Percentiles rank a stretch among this genome's conserved stretches.
These are phyloP conservation scores for Tetramitus jugosus DNA, from an alignment of 208 protist species.

Conservation along the genomic window DNA sequence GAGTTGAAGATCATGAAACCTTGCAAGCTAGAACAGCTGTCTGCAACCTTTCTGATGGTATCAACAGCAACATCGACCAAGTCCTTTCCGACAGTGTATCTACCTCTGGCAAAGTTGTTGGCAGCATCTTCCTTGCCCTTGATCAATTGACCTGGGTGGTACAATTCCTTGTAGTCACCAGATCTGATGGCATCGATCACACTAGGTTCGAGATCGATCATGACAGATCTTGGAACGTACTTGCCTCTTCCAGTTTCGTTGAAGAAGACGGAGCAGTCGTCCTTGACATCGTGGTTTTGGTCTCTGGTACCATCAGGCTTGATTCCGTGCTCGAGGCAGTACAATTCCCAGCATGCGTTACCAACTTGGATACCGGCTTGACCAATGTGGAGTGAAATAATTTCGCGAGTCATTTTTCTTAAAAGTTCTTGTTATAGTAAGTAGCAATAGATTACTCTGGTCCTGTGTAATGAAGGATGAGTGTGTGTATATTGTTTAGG, in stretches of 20 bases:
- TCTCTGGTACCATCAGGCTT: conserved; percentile 61
- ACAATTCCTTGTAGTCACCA: conserved; percentile 85
- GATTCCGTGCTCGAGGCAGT: conserved; percentile 78
- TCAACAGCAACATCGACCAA: conserved; percentile 86
- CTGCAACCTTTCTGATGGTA: conserved; percentile 89
- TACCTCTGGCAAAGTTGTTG: conserved; percentile 96
- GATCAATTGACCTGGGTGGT: conserved; percentile 94
- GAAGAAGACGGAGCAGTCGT: conserved; percentile 92
- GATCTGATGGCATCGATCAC: conserved; percentile 91
- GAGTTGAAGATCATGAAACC: conserved; percentile 97
- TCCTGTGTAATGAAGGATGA: too few species aligned
- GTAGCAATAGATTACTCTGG: too few species aligned
- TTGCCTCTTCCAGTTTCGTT: conserved; percentile 78
- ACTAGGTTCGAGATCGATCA: conserved; percentile 93
- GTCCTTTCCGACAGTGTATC: conserved; percentile 96
- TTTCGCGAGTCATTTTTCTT: too few species aligned
- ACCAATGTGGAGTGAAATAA: conserved; percentile 85
- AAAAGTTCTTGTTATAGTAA: too few species aligned
- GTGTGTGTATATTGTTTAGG: too few species aligned
- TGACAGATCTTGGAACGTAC: conserved; percentile 83
- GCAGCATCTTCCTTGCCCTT: conserved; percentile 92
- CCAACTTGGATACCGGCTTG: conserved; percentile 92
- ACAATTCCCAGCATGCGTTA: conserved; percentile 90
- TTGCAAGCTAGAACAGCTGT: conserved; percentile 95
- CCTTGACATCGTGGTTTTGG: conserved; percentile 58